Evolutionary conservation across 2,329 filamentous ascomycete species (phyloP).

Genomic region (Aspergillus awamori): DNA sequence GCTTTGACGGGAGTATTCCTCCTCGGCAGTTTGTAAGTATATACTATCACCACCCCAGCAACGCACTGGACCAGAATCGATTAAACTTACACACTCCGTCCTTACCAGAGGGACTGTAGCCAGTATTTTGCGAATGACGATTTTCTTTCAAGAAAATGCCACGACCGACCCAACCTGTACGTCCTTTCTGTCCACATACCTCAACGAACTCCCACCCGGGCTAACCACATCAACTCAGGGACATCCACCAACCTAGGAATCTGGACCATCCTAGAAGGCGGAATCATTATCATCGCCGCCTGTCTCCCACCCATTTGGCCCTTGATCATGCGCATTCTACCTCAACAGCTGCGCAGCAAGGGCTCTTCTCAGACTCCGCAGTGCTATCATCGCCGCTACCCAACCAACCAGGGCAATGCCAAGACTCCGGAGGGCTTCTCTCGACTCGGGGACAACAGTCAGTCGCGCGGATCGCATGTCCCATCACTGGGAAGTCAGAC

Average conservation of each 20-base stretch:
- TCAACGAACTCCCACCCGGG: neutral
- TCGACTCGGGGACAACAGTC: slow-evolving; percentile 1
- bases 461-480: neutral
- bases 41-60: too few relatives aligned
- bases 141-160: slow-evolving; percentile 17
- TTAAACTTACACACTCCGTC: neutral
- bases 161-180: slow-evolving; percentile 22
- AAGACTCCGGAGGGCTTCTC: slow-evolving; percentile 10
- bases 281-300: slow-evolving; percentile 25
- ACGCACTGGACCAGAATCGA: neutral
- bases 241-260: slow-evolving; percentile 23
- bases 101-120: slow-evolving; percentile 22
- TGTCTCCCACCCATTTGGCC: slow-evolving; percentile 29
- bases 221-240: slow-evolving; percentile 17
- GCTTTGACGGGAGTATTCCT: slow-evolving; percentile 27
- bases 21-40: slow-evolving; percentile 27
- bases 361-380: neutral
- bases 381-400: neutral
- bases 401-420: slow-evolving; percentile 6
- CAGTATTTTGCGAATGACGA: slow-evolving; percentile 22
- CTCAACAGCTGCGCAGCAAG: slow-evolving; percentile 11
- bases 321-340: slow-evolving; percentile 15
- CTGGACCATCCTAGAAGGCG: slow-evolving; percentile 25
- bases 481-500: slow-evolving; percentile 1
- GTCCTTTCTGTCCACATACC: neutral